Evolutionary conservation across 768 basidiomycete species (phyloP).

Genomic region (Tricholomella constricta): DNA sequence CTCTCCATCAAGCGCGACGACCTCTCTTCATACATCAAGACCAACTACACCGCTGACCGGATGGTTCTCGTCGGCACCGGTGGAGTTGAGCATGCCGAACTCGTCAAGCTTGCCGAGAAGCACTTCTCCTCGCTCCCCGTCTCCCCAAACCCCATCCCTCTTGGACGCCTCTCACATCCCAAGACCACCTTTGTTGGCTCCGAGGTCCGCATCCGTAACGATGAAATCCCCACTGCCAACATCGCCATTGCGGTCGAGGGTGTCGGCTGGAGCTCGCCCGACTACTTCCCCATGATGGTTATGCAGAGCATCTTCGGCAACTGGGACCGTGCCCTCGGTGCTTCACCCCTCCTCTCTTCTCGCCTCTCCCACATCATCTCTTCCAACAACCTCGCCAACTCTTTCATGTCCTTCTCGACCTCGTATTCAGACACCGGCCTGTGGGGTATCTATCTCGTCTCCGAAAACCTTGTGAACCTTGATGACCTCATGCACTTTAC

Average conservation of each 20-base stretch:
- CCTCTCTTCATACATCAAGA: conserved; percentile 88
- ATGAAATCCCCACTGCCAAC: conserved; percentile 85
- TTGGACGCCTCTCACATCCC: conserved; percentile 76
- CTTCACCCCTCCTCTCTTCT: conserved; percentile 86
- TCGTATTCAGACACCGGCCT: conserved; percentile 98
- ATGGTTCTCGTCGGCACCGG: conserved; percentile 99
- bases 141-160: conserved; percentile 84
- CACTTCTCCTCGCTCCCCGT: conserved; percentile 90
- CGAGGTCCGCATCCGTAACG: conserved; percentile 94
- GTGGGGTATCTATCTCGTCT: conserved; percentile 97
- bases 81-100: conserved; percentile 87
- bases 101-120: conserved; percentile 93
- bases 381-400: conserved; percentile 94
- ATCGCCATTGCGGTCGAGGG: conserved; percentile 98
- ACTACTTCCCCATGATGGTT: conserved; percentile 99
- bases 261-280: conserved; percentile 95
- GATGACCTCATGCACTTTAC: conserved; percentile 96
- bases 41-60: conserved; percentile 97
- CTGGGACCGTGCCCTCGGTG: conserved; percentile 97
- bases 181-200: conserved; percentile 88
- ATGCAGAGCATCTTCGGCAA: conserved; percentile 98
- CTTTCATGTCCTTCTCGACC: conserved; percentile 99
- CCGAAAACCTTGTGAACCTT: conserved; percentile 91
- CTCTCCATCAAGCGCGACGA: conserved; percentile 92
- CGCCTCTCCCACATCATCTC: conserved; percentile 91